Evolutionary conservation across 2,329 filamentous ascomycete species (phyloP).

Genomic region (Talaromyces albobiverticillius): DNA sequence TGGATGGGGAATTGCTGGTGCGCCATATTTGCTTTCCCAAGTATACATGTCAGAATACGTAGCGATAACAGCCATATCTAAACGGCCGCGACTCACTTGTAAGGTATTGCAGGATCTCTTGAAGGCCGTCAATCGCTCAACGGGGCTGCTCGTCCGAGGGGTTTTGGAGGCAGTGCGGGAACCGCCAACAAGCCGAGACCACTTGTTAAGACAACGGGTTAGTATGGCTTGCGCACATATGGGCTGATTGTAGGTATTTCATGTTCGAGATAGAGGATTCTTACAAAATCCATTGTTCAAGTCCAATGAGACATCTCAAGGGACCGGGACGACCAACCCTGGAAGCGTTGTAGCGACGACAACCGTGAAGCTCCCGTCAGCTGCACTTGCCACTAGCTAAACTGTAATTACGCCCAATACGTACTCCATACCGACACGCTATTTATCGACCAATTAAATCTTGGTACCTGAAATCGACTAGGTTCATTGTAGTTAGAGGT

Average conservation of each 20-base stretch:
- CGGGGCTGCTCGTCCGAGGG: conserved; percentile 52
- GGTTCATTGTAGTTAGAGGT: background rate
- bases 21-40: conserved; percentile 60
- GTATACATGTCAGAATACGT: background rate
- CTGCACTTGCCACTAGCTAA: background rate
- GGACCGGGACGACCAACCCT: background rate
- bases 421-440: background rate
- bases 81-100: conserved; percentile 19
- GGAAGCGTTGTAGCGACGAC: too few species aligned
- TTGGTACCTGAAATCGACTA: background rate
- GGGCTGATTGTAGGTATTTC: background rate
- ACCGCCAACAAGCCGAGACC: conserved; percentile 61
- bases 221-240: background rate
- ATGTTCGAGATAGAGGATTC: background rate
- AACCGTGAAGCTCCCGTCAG: too few species aligned
- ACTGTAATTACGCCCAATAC: background rate
- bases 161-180: conserved; percentile 48
- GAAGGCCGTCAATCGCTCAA: conserved; percentile 60
- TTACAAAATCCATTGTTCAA: conserved; percentile 10
- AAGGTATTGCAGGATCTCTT: conserved; percentile 56
- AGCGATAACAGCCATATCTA: background rate
- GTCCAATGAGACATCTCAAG: background rate
- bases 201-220: conserved; percentile 36
- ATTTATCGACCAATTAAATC: background rate
- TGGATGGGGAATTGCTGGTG: conserved; percentile 49